Evolutionary conservation across 2,329 filamentous ascomycete species (phyloP).

Genomic region (Calonectria henricotiae): DNA sequence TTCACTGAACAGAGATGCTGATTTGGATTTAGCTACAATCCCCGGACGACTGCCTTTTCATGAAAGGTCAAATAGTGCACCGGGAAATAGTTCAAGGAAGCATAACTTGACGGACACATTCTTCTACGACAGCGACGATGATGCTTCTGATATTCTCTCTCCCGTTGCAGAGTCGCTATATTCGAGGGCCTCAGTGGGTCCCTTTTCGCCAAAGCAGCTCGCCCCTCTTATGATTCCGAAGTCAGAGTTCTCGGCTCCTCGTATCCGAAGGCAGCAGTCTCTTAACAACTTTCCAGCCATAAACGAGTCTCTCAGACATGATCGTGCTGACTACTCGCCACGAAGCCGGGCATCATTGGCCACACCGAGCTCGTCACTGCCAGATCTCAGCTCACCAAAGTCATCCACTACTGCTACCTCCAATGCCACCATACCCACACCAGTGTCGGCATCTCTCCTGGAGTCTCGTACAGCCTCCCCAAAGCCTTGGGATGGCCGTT

Average conservation of each 20-base stretch:
- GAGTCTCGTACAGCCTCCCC: slow-evolving; percentile 63
- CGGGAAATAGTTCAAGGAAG: slow-evolving; percentile 67
- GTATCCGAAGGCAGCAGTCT: slow-evolving; percentile 58
- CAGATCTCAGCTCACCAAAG: slow-evolving; percentile 62
- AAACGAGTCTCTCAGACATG: slow-evolving; percentile 62
- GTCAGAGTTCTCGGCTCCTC: slow-evolving; percentile 41
- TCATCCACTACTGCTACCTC: slow-evolving; percentile 61
- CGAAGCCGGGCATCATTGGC: slow-evolving; percentile 62
- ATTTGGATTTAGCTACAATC: slow-evolving; percentile 71
- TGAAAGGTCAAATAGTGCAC: slow-evolving; percentile 77
- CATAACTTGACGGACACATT: slow-evolving; percentile 54
- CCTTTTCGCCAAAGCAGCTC: slow-evolving; percentile 69
- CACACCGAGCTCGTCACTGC: slow-evolving; percentile 56
- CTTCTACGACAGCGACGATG: slow-evolving; percentile 49
- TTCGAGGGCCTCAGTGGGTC: slow-evolving; percentile 44
- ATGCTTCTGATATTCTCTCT: slow-evolving; percentile 46
- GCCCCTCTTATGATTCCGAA: slow-evolving; percentile 73
- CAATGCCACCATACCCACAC: slow-evolving; percentile 64
- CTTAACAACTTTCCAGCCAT: slow-evolving; percentile 65
- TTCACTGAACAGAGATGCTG: slow-evolving; percentile 35
- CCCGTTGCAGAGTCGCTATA: slow-evolving; percentile 50
- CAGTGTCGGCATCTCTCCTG: slow-evolving; percentile 65
- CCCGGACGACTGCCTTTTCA: slow-evolving; percentile 77
- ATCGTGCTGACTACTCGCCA: slow-evolving; percentile 66
- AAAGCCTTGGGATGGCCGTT: slow-evolving; percentile 62